phyloP scores from a whole-genome alignment of 31 red algal species.

The Porphyra umbilicalis region DNA sequence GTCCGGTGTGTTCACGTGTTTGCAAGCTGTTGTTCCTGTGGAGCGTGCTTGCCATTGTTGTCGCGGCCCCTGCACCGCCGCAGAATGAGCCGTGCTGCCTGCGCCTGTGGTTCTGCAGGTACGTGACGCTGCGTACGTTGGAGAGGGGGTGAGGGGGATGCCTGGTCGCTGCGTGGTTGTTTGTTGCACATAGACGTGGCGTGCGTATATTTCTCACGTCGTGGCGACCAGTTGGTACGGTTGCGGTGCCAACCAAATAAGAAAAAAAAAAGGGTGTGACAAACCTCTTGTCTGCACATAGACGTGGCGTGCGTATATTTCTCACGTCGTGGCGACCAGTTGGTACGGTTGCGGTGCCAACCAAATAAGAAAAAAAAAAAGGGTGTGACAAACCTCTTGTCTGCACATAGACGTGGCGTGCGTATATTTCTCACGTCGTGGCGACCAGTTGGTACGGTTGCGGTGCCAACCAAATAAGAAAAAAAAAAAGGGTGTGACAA shows the following conservation, averaged over 20 bases:
- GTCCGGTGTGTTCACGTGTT: too few species aligned
- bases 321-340: background rate
- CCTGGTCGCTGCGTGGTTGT: background rate
- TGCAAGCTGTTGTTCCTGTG: too few species aligned
- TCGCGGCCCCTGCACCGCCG: too few species aligned
- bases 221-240: background rate
- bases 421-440: background rate
- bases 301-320: background rate
- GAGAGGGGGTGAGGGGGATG: background rate
- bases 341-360: background rate
- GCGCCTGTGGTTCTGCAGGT: too few species aligned
- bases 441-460: background rate
- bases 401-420: background rate
- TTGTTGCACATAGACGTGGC: slow-evolving; percentile 1
- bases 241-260: background rate
- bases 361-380: background rate
- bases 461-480: background rate
- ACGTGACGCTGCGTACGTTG: too few species aligned
- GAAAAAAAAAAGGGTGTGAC: background rate
- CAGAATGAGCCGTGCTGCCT: too few species aligned
- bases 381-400: background rate
- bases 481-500: background rate
- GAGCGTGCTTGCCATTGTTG: too few species aligned
- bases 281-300: background rate
- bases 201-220: background rate